Base-by-base conservation (phyloP, 2,329 filamentous ascomycete species). In the Botrytis squamosa region DNA sequence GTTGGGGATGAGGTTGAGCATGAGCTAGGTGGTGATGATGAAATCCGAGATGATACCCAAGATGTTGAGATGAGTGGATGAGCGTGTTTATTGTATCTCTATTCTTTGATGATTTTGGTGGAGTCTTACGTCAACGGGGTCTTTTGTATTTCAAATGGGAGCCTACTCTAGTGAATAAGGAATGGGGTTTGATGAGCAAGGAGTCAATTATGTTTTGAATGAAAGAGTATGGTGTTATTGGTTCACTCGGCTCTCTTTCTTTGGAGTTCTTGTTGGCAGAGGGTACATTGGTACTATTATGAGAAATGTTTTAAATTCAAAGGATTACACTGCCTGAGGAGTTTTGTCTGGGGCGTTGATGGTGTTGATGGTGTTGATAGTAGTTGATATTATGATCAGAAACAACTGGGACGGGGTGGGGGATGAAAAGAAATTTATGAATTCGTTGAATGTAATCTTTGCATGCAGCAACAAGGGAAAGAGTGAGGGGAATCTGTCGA, bases 1-100 rank as follows among this genome's bases (percentile, higher is more conserved):
- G 94, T 98, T 10, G 91, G 93, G 3, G 93, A 97, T 77, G 95
- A 98, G 84, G 90, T 98, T n/a, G 93, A 97, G 84, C 89, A 91
- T 81, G 92, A 95, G 83, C 84, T 94, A 36, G 89, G 90, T n/a
- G 78, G 77, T 38, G 89, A 87, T 59, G 91, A 92, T 55, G 88
- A 90, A 76, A 80, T 80, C 79, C 81, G 80, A 72, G 86, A 89
- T 76, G 87, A 89, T 83, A 88, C 86, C 81, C 85, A 83, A 46
- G 82, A 82, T 67, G 79, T 88, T 67, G 86, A 88, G 73, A 79
- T 85, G 80, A 76, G 65, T 64, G 79, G 70, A 77, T 73, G 59
- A 69, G 55, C n/a, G 55, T 38, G 20, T 55, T 38, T 65, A 57
- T 42, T 42, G 16, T 20, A 18, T n/a, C 33, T 33, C 18, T 65